Conservation (phyloP, 495 filamentous ascomycete genomes). For the Penicillium lagena region DNA sequence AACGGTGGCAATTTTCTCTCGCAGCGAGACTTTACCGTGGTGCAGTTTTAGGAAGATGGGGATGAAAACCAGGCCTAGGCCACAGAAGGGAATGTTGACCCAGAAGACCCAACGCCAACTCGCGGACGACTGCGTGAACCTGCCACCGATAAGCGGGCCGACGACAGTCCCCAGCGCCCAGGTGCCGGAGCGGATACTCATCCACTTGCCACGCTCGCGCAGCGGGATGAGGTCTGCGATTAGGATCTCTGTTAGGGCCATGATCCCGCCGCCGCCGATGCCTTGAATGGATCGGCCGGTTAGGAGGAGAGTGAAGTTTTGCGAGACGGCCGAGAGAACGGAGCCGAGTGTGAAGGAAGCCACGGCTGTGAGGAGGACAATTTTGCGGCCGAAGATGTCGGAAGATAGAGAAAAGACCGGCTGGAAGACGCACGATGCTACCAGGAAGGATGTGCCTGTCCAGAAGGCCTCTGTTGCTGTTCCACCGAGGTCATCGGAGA, state of each 20-base stretch:
- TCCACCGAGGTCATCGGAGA: constrained; percentile 30
- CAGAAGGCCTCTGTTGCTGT: constrained; percentile 44
- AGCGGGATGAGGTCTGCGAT: constrained; percentile 29
- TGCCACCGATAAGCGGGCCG: constrained; percentile 29
- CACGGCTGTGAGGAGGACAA: constrained; percentile 28
- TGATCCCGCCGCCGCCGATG: constrained; percentile 22
- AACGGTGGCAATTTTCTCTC: constrained; percentile 25
- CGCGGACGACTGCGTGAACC: constrained; percentile 14
- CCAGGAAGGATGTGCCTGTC: constrained; percentile 42
- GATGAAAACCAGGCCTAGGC: constrained; percentile 40
- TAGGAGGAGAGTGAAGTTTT: constrained; percentile 21
- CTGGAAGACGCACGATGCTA: constrained; percentile 24
- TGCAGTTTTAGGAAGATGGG: constrained; percentile 41
- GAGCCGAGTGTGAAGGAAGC: constrained; percentile 34
- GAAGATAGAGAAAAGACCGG: constrained; percentile 28
- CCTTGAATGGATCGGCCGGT: constrained; percentile 23
- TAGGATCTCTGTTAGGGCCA: constrained; percentile 23
- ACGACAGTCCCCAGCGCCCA: constrained; percentile 19
- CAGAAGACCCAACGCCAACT: constrained; percentile 60
- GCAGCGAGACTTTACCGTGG: constrained; percentile 1
- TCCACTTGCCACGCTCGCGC: constrained; percentile 21
- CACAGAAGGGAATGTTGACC: constrained; percentile 53
- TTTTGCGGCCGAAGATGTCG: constrained; percentile 34
- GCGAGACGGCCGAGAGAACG: constrained; percentile 23
- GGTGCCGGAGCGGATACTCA: constrained; percentile 12